Evolutionary conservation across 805 yeast species (phyloP), one percentile per base, ranked within the genome.

Genomic region (Phaffomyces antillensis): DNA sequence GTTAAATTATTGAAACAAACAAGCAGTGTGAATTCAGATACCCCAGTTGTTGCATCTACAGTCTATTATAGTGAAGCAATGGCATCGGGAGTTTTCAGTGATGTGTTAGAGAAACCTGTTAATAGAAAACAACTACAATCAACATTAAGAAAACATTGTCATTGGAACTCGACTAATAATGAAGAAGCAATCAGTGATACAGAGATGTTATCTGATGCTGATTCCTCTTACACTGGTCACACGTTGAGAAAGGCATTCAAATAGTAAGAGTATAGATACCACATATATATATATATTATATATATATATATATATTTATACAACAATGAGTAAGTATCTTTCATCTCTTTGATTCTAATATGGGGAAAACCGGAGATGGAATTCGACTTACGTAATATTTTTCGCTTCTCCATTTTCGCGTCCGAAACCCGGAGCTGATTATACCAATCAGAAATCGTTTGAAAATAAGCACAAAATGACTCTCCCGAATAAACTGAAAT

Each of bases 21-120:
- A 0, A 75, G 80, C 32, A 84, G 90, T 26, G 72, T 78, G n/a
- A 90, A 91, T 58, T 73, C 85, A 1, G 71, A 72, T 20, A 86
- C 96, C 0, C 91, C 90, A 1, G 74, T 89, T 17, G 71, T 90
- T 35, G 89, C 90, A 0, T 63, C 83, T 33, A 86, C 95, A 0
- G 82, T 83, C 1, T 81, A 76, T 53, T 78, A 79, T 36, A 75
- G 77, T 47, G 95, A 87, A 47, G 89, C 93, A 0, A 68, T 71
- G 3, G 41, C 49, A 3, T 51, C 58, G 8, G 56, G 57, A 2
- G 55, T 67, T 11, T 87, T 88, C 61, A 83, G 80, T 49, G 81
- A 77, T 42, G 81, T 84, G 2, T 62, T 88, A 18, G 93, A 86
- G 56, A 85, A 85, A 59, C 96, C 96, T 0, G 70, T 67, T 7